Evolutionary conservation across 495 filamentous ascomycete species (phyloP).

Genomic region (Penicillium bovifimosum): DNA sequence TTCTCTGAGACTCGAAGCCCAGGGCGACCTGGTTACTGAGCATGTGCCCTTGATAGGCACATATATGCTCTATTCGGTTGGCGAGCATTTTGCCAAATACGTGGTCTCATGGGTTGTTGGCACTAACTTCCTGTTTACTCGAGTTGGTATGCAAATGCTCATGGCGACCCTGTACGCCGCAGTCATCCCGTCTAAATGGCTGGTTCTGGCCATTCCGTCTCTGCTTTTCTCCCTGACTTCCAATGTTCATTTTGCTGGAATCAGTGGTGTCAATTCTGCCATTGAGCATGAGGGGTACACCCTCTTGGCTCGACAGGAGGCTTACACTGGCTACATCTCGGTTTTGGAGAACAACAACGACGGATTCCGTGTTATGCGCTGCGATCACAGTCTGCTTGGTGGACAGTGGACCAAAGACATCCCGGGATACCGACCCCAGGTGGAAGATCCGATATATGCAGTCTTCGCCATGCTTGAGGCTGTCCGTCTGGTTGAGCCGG

Average conservation of each 20-base stretch:
- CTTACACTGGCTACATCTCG: slow-evolving; percentile 85
- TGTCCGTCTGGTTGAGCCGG: slow-evolving; percentile 67
- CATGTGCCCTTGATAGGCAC: slow-evolving; percentile 55
- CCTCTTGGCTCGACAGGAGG: slow-evolving; percentile 75
- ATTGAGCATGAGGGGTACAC: slow-evolving; percentile 47
- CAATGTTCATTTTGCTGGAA: slow-evolving; percentile 64
- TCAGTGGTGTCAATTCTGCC: slow-evolving; percentile 55
- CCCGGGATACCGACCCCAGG: slow-evolving; percentile 38
- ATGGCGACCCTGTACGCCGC: slow-evolving; percentile 57
- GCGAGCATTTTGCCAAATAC: slow-evolving; percentile 47
- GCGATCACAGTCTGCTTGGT: slow-evolving; percentile 88
- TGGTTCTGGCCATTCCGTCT: slow-evolving; percentile 60
- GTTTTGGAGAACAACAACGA: slow-evolving; percentile 68
- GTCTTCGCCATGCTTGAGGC: slow-evolving; percentile 92
- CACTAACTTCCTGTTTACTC: slow-evolving; percentile 55
- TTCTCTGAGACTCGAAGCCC: slow-evolving; percentile 45
- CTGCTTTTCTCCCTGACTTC: slow-evolving; percentile 61
- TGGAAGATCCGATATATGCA: slow-evolving; percentile 83
- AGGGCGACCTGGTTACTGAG: slow-evolving; percentile 52
- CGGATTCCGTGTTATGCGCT: slow-evolving; percentile 78
- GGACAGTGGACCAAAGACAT: slow-evolving; percentile 68
- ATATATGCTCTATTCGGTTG: slow-evolving; percentile 56
- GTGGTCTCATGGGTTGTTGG: slow-evolving; percentile 55
- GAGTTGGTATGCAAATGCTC: slow-evolving; percentile 64
- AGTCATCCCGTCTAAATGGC: slow-evolving; percentile 61